Evolutionary conservation across 108 stramenopile genomes (phyloP), one percentile per base, ranked within the genome.

Genomic region (Cyclostephanos tholiformis): DNA sequence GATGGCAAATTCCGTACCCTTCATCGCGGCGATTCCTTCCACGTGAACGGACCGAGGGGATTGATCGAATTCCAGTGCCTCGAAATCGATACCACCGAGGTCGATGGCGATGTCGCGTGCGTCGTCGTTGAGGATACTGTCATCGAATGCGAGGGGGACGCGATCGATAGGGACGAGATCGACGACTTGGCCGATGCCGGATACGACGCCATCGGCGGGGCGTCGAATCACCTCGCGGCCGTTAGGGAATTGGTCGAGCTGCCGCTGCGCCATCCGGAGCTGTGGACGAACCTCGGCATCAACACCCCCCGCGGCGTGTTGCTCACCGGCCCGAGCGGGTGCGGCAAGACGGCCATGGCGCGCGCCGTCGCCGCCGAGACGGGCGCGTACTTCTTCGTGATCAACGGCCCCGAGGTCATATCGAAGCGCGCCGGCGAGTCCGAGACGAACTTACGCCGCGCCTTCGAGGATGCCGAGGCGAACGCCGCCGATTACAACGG

Each of bases 341-440:
- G 96, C 63, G 99, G 99, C 38, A 99, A 99, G 84, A 98, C 99
- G 8, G 76, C 97, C 76, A 90, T 98, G 67, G 98, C 97, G 14
- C 88, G 96, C 59, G 98, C 98, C 0, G 85, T 98, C 29, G 97
- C 97, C 17, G 95, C 96, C 41, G 99, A 98, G 84, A 97, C 97
- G 12, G 96, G 96, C 20, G 97, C 97, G 0, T 90, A 97, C 67
- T 84, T 98, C 65, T 94, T 97, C 41, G 83, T 97, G 43, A 96
- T 99, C 82, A 98, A 98, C 71, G 99, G 99, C 22, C 97, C 98
- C 0, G 99, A 99, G 76, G 91, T 99, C 66, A 97, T 98, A 91
- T 89, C 96, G 59, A 82, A 95, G 68, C 92, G 97, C 65, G 96
- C 95, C 27, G 99, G 99, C 36, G 97, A 99, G 74, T 92, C 93